A percentile compares a stretch with the other conserved stretches of the same genome.
These are phyloP conservation scores for Achaetomiella virescens DNA, from an alignment of 495 filamentous ascomycete species.

Conservation along the genomic window DNA sequence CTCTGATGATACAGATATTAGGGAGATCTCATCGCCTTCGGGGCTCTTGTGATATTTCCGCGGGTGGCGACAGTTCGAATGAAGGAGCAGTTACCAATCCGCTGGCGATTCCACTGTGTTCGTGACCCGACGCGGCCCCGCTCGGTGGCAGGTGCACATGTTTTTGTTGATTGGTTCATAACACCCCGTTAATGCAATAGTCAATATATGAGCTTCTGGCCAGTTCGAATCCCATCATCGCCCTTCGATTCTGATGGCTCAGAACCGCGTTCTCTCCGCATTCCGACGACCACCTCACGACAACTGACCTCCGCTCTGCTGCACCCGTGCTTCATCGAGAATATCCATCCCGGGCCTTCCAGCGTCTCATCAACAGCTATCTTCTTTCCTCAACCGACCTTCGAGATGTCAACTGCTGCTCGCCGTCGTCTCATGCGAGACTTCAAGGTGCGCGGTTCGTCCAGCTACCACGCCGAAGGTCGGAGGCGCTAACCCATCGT, in stretches of 20 bases:
- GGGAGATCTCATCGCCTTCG: too few relatives aligned
- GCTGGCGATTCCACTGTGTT: too few relatives aligned
- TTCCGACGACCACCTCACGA: not conserved
- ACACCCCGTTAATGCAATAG: not conserved
- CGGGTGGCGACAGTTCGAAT: too few relatives aligned
- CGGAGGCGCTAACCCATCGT: slow-evolving; percentile 16
- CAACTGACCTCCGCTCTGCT: not conserved
- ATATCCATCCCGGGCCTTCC: not conserved
- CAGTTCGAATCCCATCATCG: slow-evolving; percentile 1
- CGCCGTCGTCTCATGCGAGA: slow-evolving; percentile 95
- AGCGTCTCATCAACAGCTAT: not conserved
- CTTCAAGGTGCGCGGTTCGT: slow-evolving; percentile 72
- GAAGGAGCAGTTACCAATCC: not conserved
- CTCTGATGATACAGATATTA: too few relatives aligned
- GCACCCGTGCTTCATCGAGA: not conserved
- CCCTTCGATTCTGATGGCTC: not conserved
- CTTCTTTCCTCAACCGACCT: not conserved
- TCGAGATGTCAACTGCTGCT: slow-evolving; percentile 82
- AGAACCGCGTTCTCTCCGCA: not conserved
- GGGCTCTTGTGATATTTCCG: too few relatives aligned
- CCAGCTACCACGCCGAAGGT: not conserved
- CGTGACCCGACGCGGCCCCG: too few relatives aligned
- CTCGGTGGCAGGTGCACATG: too few relatives aligned
- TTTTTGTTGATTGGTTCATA: not conserved
- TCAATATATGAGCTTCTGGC: not conserved